Percentiles rank a stretch among this genome's conserved stretches.
Conservation (phyloP, 1,284 basidiomycete genomes). For the Fistulinella staudtii region DNA sequence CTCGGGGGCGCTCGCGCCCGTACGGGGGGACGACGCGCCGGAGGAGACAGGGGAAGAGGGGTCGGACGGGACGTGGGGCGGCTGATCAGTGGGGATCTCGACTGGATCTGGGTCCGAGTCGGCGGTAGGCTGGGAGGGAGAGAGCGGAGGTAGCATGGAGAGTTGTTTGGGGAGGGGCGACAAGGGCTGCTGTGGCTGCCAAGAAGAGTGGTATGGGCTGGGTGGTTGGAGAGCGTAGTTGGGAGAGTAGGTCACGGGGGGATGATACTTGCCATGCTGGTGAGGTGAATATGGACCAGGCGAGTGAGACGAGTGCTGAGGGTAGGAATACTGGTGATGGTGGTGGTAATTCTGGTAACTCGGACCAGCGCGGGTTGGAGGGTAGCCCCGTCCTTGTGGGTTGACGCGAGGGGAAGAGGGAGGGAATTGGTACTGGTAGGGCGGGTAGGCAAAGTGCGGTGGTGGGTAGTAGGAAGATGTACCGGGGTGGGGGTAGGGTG, state of each 20-base stretch:
- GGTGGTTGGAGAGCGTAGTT: slow-evolving; percentile 19
- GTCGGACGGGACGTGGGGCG: slow-evolving; percentile 2
- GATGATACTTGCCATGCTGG: slow-evolving; percentile 20
- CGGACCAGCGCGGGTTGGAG: slow-evolving; percentile 19
- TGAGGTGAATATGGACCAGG: slow-evolving; percentile 19
- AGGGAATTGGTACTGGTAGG: slow-evolving; percentile 21
- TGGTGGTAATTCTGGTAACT: slow-evolving; percentile 19
- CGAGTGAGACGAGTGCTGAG: slow-evolving; percentile 19
- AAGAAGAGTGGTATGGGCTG: slow-evolving; percentile 21
- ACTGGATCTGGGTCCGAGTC: slow-evolving; percentile 6
- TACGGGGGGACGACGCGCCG: slow-evolving; percentile 10
- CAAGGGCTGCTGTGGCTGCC: slow-evolving; percentile 33
- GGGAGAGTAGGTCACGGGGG: slow-evolving; percentile 19
- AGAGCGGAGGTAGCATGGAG: slow-evolving; percentile 25
- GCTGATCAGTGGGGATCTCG: slow-evolving; percentile 1
- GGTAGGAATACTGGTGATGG: slow-evolving; percentile 17
- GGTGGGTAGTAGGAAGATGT: slow-evolving; percentile 20
- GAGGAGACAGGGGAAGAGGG: slow-evolving; percentile 1
- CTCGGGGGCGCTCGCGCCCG: slow-evolving; percentile 7
- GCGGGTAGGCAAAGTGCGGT: slow-evolving; percentile 12
- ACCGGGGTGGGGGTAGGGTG: slow-evolving; percentile 22
- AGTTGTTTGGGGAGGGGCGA: slow-evolving; percentile 33
- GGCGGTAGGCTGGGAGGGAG: slow-evolving; percentile 6
- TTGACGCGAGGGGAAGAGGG: slow-evolving; percentile 20
- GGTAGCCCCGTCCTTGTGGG: slow-evolving; percentile 22